Conservation (phyloP, 225 moss, liverwort and hornwort species). For the Thuidium tamariscinum region DNA sequence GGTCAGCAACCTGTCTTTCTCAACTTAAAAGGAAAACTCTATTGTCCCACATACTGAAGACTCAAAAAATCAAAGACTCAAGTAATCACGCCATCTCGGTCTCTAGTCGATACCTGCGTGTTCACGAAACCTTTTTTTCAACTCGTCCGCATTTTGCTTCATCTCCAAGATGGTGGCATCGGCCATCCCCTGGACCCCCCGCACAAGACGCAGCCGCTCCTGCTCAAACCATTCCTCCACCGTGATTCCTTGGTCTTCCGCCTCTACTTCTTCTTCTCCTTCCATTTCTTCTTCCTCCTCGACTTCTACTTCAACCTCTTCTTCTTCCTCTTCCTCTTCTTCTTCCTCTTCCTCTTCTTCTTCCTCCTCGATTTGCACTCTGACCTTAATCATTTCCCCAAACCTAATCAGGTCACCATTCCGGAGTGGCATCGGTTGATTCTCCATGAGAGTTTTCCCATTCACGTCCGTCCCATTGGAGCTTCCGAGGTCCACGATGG, state of each 20-base stretch:
- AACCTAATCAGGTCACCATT: conserved; percentile 52
- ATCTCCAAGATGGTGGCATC: conserved; percentile 33
- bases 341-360: not conserved
- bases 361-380: conserved; percentile 30
- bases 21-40: not conserved
- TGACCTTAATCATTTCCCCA: conserved; percentile 47
- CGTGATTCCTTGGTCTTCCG: conserved; percentile 3
- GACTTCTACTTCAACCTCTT: not conserved
- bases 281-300: not conserved
- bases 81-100: not conserved
- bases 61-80: not conserved
- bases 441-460: conserved; percentile 24
- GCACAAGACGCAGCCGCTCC: conserved; percentile 10
- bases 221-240: conserved; percentile 54
- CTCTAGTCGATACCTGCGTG: conserved; percentile 14
- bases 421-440: conserved; percentile 26
- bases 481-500: conserved; percentile 58
- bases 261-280: not conserved
- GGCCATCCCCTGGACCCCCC: not conserved
- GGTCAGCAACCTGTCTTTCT: not conserved
- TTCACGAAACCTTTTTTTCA: conserved; percentile 28
- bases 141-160: conserved; percentile 27
- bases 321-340: not conserved
- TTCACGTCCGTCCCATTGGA: conserved; percentile 75
- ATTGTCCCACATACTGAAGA: not conserved